Evolutionary conservation across 768 basidiomycete genomes (phyloP).

Genomic region (Lentinula sp.): DNA sequence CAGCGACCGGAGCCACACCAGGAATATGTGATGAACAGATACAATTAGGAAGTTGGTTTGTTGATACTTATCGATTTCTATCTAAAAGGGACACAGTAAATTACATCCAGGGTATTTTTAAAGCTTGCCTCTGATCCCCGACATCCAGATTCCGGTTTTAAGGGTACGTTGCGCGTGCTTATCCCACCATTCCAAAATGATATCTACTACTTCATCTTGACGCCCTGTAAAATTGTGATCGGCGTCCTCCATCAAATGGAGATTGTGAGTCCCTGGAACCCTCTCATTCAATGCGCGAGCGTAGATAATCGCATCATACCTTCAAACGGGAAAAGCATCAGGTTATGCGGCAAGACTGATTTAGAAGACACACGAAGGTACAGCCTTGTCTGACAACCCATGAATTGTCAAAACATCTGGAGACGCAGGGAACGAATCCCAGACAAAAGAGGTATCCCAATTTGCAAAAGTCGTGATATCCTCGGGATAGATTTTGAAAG

Average conservation of each 20-base stretch:
- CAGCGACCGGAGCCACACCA: too few species aligned
- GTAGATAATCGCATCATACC: slow-evolving; percentile 71
- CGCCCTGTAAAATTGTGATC: slow-evolving; percentile 76
- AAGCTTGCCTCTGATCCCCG: slow-evolving; percentile 46
- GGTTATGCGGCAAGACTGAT: not conserved
- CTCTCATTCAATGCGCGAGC: slow-evolving; percentile 52
- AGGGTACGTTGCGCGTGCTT: slow-evolving; percentile 38
- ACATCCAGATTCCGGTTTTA: slow-evolving; percentile 59
- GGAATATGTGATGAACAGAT: too few species aligned
- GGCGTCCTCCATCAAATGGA: slow-evolving; percentile 65
- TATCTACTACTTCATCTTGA: slow-evolving; percentile 61
- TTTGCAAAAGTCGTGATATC: slow-evolving; percentile 56
- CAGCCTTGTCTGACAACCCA: slow-evolving; percentile 62
- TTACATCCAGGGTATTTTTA: slow-evolving; percentile 19
- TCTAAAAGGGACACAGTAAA: not conserved
- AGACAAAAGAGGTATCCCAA: slow-evolving; percentile 66
- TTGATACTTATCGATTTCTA: not conserved
- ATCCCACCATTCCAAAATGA: slow-evolving; percentile 66
- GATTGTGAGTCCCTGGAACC: slow-evolving; percentile 60
- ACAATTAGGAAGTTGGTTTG: too few species aligned
- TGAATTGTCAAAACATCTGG: slow-evolving; percentile 74
- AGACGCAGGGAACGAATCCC: slow-evolving; percentile 56
- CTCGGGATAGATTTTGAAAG: slow-evolving; percentile 46
- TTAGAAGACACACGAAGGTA: slow-evolving; percentile 54
- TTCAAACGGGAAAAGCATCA: slow-evolving; percentile 18